Evolutionary conservation across 1,139 yeast species (phyloP), one percentile per base, ranked within the genome.

Genomic region (Yamadazyma dushanensis): DNA sequence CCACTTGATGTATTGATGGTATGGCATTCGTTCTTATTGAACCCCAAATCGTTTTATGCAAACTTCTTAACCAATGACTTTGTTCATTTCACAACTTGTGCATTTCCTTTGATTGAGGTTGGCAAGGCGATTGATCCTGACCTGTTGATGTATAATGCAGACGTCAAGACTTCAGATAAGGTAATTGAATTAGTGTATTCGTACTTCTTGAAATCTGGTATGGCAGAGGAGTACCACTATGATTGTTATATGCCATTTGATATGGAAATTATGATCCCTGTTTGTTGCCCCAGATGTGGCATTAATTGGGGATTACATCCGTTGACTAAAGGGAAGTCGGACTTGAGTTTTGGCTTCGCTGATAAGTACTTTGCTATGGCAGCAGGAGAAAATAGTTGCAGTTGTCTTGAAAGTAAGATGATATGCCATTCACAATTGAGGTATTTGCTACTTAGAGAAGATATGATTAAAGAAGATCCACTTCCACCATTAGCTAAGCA

Each of bases 1-100:
- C 70, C 70, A 2, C 39, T 65, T 28, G 73, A 66, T 40, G 59
- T 68, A 8, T 35, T 68, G 5, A 52, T 68, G 59, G 67, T 66
- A 1, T 68, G 73, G 73, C 72, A 68, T 46, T 41, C 54, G 27
- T 53, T 52, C 35, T 29, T 45, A 18, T 32, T 46, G 18, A 45
- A 46, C 32, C 51, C 56, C 5, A 47, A 47, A 23, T 42, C 58
- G 0, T 57, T 47, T 32, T 55, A 61, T 39, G 70, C 63, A 29
- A 56, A 54, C 15, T 57, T 61, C 26, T 29, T 45, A 13, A 46
- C 61, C 13, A 51, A 51, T 31, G 44, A 53, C 13, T 51, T 55
- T 30, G 27, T 41, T 11, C 38, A 46, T 31, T 48, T 66, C 37
- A 51, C 56, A 29, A 38, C 38, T 11, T 48, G 43, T 32, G 60